Percentiles rank a stretch among this genome's conserved stretches.
Conservation (phyloP, 2,329 filamentous ascomycete species). For the Exophiala calicioides region DNA sequence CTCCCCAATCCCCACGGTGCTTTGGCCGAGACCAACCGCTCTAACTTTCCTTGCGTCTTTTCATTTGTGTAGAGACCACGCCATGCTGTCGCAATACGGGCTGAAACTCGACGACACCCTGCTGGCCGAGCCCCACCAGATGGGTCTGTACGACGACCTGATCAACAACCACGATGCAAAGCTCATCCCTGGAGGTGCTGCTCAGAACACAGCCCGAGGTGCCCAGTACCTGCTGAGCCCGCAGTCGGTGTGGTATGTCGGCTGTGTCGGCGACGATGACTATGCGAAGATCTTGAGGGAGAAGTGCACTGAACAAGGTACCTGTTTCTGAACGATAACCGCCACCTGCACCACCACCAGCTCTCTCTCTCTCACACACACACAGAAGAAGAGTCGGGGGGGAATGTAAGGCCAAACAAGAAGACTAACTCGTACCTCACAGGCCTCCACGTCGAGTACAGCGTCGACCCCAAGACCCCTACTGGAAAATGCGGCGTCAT, state of each 20-base stretch:
- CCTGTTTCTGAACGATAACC: slow-evolving; percentile 40
- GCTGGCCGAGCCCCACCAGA: slow-evolving; percentile 69
- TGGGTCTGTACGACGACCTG: slow-evolving; percentile 87
- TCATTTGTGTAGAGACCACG: slow-evolving; percentile 64
- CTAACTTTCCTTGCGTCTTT: not conserved
- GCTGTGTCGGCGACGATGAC: slow-evolving; percentile 93
- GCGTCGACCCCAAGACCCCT: slow-evolving; percentile 77
- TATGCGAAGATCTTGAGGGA: slow-evolving; percentile 86
- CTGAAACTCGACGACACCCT: slow-evolving; percentile 98
- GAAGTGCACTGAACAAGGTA: slow-evolving; percentile 81
- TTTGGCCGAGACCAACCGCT: no score
- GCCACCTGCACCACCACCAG: slow-evolving; percentile 5
- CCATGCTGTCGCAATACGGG: slow-evolving; percentile 85
- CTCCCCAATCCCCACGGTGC: slow-evolving; percentile 2
- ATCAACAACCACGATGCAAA: slow-evolving; percentile 90
- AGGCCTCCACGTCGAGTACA: slow-evolving; percentile 77
- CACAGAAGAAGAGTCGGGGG: not conserved
- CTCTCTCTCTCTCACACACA: not conserved
- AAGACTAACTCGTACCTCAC: slow-evolving; percentile 1
- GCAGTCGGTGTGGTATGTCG: slow-evolving; percentile 89
- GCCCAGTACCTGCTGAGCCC: slow-evolving; percentile 87
- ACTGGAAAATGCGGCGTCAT: slow-evolving; percentile 95
- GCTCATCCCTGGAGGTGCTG: slow-evolving; percentile 91
- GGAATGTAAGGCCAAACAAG: slow-evolving; percentile 1
- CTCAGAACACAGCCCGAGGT: slow-evolving; percentile 95